These are phyloP conservation scores for Ceratobasidium sp. DNA, from an alignment of 1,284 basidiomycete genomes.

Conservation along the genomic window DNA sequence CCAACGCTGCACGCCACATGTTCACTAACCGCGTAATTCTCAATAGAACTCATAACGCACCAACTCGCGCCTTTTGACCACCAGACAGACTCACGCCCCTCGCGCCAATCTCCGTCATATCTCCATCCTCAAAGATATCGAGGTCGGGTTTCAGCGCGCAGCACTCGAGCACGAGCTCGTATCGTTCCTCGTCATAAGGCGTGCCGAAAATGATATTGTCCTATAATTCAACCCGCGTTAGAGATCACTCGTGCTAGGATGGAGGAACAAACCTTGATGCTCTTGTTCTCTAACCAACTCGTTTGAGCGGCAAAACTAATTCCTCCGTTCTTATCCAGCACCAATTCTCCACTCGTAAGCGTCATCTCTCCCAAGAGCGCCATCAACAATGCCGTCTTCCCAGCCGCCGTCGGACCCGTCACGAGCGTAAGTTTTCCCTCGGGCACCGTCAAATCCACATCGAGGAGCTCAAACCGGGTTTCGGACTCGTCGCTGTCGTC, in stretches of 20 bases:
- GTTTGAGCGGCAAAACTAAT: constrained; percentile 88
- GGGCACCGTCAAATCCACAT: constrained; percentile 78
- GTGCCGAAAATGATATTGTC: constrained; percentile 81
- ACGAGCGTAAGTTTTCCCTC: constrained; percentile 74
- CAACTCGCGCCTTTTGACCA: constrained; percentile 67
- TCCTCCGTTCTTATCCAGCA: constrained; percentile 76
- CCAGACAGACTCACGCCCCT: constrained; percentile 73
- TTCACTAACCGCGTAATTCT: background rate
- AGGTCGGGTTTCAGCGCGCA: constrained; percentile 83
- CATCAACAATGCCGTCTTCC: constrained; percentile 79
- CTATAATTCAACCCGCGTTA: constrained; percentile 43
- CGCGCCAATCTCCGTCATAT: constrained; percentile 70
- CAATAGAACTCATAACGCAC: constrained; percentile 14
- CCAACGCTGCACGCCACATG: constrained; percentile 61
- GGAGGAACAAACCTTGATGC: constrained; percentile 10
- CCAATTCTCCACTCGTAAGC: constrained; percentile 51
- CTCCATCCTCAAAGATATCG: constrained; percentile 79
- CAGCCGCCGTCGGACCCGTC: constrained; percentile 81
- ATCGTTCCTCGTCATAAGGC: constrained; percentile 74
- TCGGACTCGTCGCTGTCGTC: constrained; percentile 54
- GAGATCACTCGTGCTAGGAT: background rate
- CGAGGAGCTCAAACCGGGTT: constrained; percentile 70
- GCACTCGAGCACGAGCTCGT: constrained; percentile 72
- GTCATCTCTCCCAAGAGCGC: constrained; percentile 78
- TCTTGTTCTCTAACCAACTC: constrained; percentile 77